A percentile compares a stretch with the other conserved stretches of the same genome.
phyloP scores from a whole-genome alignment of 495 filamentous ascomycete species.

The Xylaria venustula region DNA sequence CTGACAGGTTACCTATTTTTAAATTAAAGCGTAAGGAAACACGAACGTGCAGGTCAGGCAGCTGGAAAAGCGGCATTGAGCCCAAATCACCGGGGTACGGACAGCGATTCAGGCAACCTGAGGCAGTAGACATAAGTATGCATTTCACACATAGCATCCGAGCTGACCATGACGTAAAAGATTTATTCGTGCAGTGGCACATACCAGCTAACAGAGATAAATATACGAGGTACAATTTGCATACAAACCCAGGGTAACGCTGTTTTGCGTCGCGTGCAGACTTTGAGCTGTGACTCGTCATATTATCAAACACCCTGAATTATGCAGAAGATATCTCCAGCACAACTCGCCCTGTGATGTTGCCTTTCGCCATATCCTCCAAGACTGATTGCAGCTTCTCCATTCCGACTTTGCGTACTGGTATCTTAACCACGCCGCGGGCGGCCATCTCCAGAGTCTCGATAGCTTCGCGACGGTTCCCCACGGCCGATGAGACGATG shows the following conservation, averaged over 20 bases:
- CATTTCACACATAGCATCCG: too few species aligned
- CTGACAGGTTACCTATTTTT: too few species aligned
- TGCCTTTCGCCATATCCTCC: conserved; percentile 56
- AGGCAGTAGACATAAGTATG: background rate
- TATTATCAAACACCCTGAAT: too few species aligned
- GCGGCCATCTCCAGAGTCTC: conserved; percentile 65
- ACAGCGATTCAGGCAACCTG: background rate
- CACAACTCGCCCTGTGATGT: conserved; percentile 59
- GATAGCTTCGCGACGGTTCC: conserved; percentile 63
- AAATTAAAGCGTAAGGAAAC: too few species aligned
- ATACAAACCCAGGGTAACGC: too few species aligned
- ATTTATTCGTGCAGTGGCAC: too few species aligned
- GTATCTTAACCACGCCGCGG: conserved; percentile 60
- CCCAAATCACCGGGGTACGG: background rate
- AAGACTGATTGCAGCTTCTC: conserved; percentile 60
- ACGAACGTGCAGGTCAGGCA: background rate
- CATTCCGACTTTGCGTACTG: conserved; percentile 60
- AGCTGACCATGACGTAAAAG: too few species aligned
- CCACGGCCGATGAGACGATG: conserved; percentile 64
- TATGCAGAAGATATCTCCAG: conserved; percentile 42
- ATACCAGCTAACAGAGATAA: too few species aligned
- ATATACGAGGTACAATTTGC: too few species aligned
- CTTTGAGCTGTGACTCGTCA: too few species aligned
- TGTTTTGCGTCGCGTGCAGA: too few species aligned
- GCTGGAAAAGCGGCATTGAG: background rate